Evolutionary conservation across 164 flowering plant species (phyloP).

Genomic region (Kingdonia uniflora): DNA sequence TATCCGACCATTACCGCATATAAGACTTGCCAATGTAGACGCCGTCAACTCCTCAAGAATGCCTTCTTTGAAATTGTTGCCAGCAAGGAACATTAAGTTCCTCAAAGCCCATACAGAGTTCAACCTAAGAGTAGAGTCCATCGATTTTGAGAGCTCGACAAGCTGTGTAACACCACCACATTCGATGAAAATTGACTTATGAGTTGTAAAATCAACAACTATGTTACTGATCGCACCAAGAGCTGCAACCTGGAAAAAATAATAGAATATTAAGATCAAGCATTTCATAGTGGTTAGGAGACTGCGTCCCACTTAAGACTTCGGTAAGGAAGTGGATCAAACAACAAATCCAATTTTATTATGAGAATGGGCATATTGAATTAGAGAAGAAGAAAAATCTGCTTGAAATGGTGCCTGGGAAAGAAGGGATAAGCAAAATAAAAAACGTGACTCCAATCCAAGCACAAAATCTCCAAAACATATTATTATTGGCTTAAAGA

Average conservation of each 20-base stretch:
- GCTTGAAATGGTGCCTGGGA: no score
- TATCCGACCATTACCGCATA: conserved; percentile 44
- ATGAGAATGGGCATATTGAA: no score
- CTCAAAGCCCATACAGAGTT: conserved; percentile 77
- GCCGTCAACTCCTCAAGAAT: conserved; percentile 52
- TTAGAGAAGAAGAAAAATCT: no score
- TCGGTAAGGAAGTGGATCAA: no score
- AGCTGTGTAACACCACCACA: conserved; percentile 71
- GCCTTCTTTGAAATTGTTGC: conserved; percentile 45
- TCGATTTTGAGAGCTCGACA: conserved; percentile 66
- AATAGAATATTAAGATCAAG: background rate
- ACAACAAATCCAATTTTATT: no score
- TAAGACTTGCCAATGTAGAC: conserved; percentile 58
- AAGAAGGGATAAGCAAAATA: no score
- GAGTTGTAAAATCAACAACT: conserved; percentile 63
- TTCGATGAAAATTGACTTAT: conserved; percentile 41
- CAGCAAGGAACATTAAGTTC: conserved; percentile 72
- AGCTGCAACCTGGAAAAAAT: conserved; percentile 71
- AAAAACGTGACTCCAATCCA: no score
- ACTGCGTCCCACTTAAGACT: no score
- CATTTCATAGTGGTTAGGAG: no score
- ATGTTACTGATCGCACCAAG: conserved; percentile 72
- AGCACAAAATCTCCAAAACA: no score
- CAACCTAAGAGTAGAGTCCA: conserved; percentile 61
- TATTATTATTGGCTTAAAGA: no score